A percentile compares a stretch with the other conserved stretches of the same genome.
These are phyloP conservation scores for Aspergillus hiratsukae DNA, from an alignment of 2,329 filamentous ascomycete species.

Conservation along the genomic window DNA sequence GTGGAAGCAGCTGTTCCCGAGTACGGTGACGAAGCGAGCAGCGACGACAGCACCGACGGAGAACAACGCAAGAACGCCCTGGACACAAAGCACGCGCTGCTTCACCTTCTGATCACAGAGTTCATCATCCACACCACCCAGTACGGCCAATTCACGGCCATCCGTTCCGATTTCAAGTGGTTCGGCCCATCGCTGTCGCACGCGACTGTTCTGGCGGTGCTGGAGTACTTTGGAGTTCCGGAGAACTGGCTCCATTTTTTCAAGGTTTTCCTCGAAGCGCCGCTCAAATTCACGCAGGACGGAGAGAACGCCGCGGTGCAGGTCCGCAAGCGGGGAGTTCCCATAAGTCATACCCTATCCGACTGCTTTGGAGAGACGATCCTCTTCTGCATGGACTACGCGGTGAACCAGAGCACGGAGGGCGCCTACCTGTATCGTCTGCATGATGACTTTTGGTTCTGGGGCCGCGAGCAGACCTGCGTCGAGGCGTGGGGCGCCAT, in stretches of 20 bases:
- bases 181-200: conserved; percentile 58
- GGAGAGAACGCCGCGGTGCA: conserved; percentile 42
- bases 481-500: conserved; percentile 58
- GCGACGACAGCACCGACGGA: conserved; percentile 15
- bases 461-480: conserved; percentile 53
- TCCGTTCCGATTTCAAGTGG: conserved; percentile 57
- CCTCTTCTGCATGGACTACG: conserved; percentile 62
- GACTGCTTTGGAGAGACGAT: conserved; percentile 57
- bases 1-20: conserved; percentile 34
- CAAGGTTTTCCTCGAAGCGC: conserved; percentile 53
- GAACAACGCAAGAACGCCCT: conserved; percentile 41
- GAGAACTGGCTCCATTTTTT: conserved; percentile 58
- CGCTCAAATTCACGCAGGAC: conserved; percentile 55
- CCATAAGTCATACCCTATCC: conserved; percentile 56
- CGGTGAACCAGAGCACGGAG: conserved; percentile 55
- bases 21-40: conserved; percentile 37
- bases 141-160: conserved; percentile 48
- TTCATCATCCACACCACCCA: conserved; percentile 48
- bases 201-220: conserved; percentile 52
- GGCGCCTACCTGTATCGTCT: conserved; percentile 57
- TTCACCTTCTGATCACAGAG: conserved; percentile 55
- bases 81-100: conserved; percentile 52
- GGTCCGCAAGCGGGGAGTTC: conserved; percentile 53
- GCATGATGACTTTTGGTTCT: conserved; percentile 65
- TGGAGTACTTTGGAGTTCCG: conserved; percentile 58